Conservation (phyloP, 2,329 filamentous ascomycete species). For the Alternaria brassicicola region DNA sequence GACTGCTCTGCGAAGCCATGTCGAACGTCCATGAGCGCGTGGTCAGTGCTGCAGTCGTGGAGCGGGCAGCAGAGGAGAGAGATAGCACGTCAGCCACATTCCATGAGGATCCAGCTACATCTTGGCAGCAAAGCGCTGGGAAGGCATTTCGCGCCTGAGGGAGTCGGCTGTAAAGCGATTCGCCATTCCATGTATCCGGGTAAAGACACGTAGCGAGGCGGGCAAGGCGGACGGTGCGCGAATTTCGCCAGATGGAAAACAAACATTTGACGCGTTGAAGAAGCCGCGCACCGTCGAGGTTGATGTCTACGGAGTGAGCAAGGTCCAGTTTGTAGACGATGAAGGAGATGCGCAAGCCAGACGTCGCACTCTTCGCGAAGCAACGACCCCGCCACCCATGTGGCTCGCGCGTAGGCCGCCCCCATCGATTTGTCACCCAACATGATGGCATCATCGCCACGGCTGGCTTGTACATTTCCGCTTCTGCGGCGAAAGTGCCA, state of each 20-base stretch:
- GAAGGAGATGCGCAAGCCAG: neutral
- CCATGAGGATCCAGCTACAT: neutral
- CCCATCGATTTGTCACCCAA: slow-evolving; percentile 29
- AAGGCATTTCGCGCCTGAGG: neutral
- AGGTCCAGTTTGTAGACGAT: neutral
- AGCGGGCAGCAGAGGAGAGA: neutral
- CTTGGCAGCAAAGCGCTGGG: neutral
- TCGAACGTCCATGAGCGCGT: neutral
- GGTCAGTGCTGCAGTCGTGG: neutral
- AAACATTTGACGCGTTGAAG: neutral
- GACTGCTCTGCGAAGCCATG: neutral
- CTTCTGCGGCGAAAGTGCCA: slow-evolving; percentile 8
- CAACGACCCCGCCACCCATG: slow-evolving; percentile 20
- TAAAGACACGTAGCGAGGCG: slow-evolving; percentile 11
- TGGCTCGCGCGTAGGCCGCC: slow-evolving; percentile 20
- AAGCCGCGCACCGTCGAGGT: neutral
- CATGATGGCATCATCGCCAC: slow-evolving; percentile 33
- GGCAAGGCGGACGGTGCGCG: neutral
- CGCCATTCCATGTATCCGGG: slow-evolving; percentile 5
- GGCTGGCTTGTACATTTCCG: neutral
- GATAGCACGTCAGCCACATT: neutral
- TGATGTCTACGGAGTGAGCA: neutral
- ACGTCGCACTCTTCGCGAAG: neutral
- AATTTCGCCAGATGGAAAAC: neutral
- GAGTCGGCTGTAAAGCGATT: neutral